Conservation (phyloP, 148 eudicot genomes). For the Rhododendron griersonianum region DNA sequence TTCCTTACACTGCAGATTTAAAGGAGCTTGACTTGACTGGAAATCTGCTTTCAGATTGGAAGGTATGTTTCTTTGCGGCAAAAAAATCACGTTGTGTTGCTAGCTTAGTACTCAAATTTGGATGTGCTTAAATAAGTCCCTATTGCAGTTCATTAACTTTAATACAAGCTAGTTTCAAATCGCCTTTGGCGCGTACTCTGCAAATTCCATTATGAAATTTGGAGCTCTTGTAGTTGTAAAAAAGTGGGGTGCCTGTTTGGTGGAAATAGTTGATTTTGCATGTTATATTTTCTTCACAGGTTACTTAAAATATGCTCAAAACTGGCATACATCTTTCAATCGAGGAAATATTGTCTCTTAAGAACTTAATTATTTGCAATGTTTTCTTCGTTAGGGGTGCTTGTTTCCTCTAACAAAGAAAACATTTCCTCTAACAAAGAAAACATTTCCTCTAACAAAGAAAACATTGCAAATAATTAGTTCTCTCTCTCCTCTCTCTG, state of each 20-base stretch:
- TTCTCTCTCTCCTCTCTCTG: not conserved
- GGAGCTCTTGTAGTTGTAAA: not conserved
- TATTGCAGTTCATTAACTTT: not conserved
- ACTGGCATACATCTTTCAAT: not conserved
- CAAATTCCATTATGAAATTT: not conserved
- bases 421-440: too few species aligned
- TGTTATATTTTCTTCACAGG: not conserved
- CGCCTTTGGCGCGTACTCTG: not conserved
- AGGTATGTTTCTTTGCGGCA: slow-evolving; percentile 36
- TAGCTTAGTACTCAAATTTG: not conserved
- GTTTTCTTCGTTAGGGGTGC: not conserved
- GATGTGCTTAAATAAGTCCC: not conserved
- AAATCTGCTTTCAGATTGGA: slow-evolving; percentile 81
- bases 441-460: not conserved
- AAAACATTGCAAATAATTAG: too few species aligned
- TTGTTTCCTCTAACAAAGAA: not conserved
- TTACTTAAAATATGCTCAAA: not conserved
- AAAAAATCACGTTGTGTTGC: not conserved
- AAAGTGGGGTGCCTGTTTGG: not conserved
- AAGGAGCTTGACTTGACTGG: slow-evolving; percentile 97
- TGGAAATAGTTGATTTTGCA: not conserved
- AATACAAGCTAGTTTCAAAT: not conserved
- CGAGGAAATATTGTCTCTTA: not conserved
- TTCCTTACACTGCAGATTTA: slow-evolving; percentile 48
- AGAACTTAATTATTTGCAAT: not conserved